Conservation (phyloP, 2,329 filamentous ascomycete genomes). For the Colletotrichum trifolii region DNA sequence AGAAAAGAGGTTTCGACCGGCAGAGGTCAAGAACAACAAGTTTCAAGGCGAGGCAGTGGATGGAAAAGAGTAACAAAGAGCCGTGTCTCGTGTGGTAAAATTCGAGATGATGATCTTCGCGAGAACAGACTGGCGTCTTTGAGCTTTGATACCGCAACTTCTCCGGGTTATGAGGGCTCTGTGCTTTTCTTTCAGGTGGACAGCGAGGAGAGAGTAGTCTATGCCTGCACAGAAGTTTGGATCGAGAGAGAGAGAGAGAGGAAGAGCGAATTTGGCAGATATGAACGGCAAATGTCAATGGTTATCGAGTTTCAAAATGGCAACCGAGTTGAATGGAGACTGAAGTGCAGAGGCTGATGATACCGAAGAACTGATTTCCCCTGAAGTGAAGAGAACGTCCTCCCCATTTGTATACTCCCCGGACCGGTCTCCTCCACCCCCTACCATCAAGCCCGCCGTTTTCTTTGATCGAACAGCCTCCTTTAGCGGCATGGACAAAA, state of each 20-base stretch:
- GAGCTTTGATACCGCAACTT: constrained; percentile 19
- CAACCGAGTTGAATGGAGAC: constrained; percentile 3
- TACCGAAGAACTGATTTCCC: too few species aligned
- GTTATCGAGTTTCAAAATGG: constrained; percentile 7
- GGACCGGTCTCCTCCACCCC: background rate
- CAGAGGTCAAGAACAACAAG: background rate
- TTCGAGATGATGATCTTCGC: constrained; percentile 10
- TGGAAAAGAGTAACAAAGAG: background rate
- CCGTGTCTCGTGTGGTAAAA: constrained; percentile 14
- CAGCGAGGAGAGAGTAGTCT: background rate
- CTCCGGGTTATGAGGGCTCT: background rate
- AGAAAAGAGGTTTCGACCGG: background rate
- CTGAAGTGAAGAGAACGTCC: too few species aligned
- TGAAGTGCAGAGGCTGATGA: background rate
- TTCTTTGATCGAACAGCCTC: constrained; percentile 23
- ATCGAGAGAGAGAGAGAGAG: constrained; percentile 6
- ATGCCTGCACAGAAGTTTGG: constrained; percentile 19
- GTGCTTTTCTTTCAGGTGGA: constrained; percentile 12
- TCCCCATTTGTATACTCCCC: too few species aligned
- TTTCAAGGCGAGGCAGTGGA: background rate
- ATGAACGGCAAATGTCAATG: background rate
- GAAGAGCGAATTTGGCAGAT: background rate
- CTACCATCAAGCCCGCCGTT: constrained; percentile 14
- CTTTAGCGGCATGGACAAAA: constrained; percentile 1
- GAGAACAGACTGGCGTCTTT: constrained; percentile 30